These are phyloP conservation scores for Pisolithus albus DNA, from an alignment of 768 basidiomycete species.

Conservation along the genomic window DNA sequence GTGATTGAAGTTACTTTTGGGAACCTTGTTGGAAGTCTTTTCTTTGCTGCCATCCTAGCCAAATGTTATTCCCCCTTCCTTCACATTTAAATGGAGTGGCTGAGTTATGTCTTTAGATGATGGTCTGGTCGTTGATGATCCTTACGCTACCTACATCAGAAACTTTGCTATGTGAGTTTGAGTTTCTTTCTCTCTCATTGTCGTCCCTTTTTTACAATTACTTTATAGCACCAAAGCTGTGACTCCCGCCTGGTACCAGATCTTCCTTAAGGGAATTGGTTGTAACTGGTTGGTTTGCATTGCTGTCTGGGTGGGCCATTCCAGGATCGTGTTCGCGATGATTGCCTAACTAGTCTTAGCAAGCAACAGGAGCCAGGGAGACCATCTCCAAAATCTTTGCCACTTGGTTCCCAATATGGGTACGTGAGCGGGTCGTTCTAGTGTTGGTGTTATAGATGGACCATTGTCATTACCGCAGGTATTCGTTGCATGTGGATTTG, in stretches of 20 bases:
- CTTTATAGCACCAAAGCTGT: slow-evolving; percentile 49
- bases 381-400: slow-evolving; percentile 65
- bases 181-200: background rate
- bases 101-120: slow-evolving; percentile 34
- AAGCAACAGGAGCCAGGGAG: slow-evolving; percentile 61
- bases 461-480: slow-evolving; percentile 31
- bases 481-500: slow-evolving; percentile 64
- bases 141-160: slow-evolving; percentile 49
- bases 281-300: slow-evolving; percentile 75
- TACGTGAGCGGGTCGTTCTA: slow-evolving; percentile 19
- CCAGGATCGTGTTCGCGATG: background rate
- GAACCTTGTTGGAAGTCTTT: slow-evolving; percentile 61
- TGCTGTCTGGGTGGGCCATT: slow-evolving; percentile 58
- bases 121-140: slow-evolving; percentile 51
- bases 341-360: slow-evolving; percentile 33
- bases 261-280: slow-evolving; percentile 66
- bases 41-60: slow-evolving; percentile 60
- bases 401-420: slow-evolving; percentile 73
- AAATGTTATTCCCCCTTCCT: slow-evolving; percentile 40
- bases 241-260: slow-evolving; percentile 64
- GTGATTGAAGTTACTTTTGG: slow-evolving; percentile 55
- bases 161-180: slow-evolving; percentile 49
- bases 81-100: background rate
- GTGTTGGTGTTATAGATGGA: background rate
- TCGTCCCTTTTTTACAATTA: background rate